Conservation (phyloP, 2,329 filamentous ascomycete species). For the Diaporthe citri region DNA sequence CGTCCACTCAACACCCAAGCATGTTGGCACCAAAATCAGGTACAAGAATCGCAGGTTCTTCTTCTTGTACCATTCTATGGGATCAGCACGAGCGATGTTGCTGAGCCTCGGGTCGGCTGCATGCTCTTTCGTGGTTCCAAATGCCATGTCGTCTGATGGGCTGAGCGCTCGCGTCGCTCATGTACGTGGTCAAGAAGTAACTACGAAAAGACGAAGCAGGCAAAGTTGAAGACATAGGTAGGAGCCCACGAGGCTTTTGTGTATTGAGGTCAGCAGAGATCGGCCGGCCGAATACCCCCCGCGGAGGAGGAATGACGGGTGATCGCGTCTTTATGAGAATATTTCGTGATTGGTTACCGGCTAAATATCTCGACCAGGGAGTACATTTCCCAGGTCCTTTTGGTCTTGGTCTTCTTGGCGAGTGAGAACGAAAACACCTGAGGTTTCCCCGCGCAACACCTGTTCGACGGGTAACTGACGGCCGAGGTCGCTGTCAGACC, state of each 20-base stretch:
- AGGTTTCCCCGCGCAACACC: conserved; percentile 17
- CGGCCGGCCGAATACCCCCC: not conserved
- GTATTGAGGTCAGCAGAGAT: conserved; percentile 1
- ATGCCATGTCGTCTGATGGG: conserved; percentile 17
- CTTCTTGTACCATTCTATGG: conserved; percentile 55
- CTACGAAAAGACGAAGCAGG: not conserved
- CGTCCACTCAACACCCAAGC: conserved; percentile 59
- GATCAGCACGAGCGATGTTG: conserved; percentile 52
- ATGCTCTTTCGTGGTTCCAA: conserved; percentile 51
- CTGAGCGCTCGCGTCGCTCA: not conserved
- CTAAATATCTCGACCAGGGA: conserved; percentile 9
- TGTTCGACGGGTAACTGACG: not conserved
- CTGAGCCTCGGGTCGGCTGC: conserved; percentile 50
- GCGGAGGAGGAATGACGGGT: not conserved
- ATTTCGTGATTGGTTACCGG: conserved; percentile 24
- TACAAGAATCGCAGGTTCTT: conserved; percentile 55
- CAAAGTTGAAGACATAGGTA: not conserved
- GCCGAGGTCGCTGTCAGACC: conserved; percentile 2
- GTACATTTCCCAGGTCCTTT: conserved; percentile 13
- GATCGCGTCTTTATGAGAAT: not conserved
- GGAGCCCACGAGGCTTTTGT: not conserved
- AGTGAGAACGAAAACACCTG: conserved; percentile 1
- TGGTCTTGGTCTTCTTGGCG: conserved; percentile 8
- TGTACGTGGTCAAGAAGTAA: not conserved
- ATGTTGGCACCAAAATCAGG: conserved; percentile 55